Percentiles rank a stretch among this genome's conserved stretches.
These are phyloP conservation scores for Fonsecaea erecta DNA, from an alignment of 2,329 filamentous ascomycete genomes.

Conservation along the genomic window DNA sequence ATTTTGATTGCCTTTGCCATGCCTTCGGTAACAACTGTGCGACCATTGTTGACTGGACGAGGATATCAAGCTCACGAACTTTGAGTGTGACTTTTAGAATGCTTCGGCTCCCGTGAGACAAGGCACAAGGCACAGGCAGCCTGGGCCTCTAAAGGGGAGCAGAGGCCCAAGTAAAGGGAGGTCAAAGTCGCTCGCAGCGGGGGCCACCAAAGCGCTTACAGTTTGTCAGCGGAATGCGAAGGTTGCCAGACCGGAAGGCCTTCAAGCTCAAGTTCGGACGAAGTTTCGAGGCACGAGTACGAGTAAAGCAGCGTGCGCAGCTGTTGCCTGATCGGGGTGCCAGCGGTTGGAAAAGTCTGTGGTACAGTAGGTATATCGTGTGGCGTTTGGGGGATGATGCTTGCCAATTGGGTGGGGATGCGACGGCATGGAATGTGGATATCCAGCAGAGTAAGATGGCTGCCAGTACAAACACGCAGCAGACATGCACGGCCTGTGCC, in stretches of 20 bases:
- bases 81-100: constrained; percentile 17
- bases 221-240: constrained; percentile 27
- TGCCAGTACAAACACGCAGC: background rate
- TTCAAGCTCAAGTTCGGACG: background rate
- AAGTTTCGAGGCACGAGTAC: constrained; percentile 4
- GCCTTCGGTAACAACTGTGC: constrained; percentile 17
- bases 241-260: background rate
- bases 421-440: constrained; percentile 3
- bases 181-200: constrained; percentile 8
- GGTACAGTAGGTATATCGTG: constrained; percentile 3
- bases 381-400: background rate
- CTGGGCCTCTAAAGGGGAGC: background rate
- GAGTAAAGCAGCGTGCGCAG: constrained; percentile 16
- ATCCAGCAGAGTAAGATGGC: background rate
- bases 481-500: background rate
- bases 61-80: constrained; percentile 6
- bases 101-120: constrained; percentile 16
- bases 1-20: constrained; percentile 29
- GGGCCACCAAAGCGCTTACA: constrained; percentile 22
- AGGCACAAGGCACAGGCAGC: constrained; percentile 4
- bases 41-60: constrained; percentile 2
- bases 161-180: constrained; percentile 5
- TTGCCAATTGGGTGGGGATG: constrained; percentile 1
- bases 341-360: background rate
- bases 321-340: constrained; percentile 7